Conservation (phyloP, 306 rosid genomes). For the Lagenaria siceraria region DNA sequence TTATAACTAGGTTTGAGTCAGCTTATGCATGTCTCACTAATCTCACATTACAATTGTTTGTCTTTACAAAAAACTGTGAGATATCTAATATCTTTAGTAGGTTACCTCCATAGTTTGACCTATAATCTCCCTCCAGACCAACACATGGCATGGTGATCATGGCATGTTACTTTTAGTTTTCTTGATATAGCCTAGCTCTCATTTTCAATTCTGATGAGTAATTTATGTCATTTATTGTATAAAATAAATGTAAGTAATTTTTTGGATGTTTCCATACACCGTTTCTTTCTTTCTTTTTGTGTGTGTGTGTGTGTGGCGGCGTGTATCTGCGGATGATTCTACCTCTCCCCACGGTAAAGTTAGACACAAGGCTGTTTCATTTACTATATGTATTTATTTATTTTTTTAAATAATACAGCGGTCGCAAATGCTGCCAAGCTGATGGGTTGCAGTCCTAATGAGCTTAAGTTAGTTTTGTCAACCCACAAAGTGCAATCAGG, state of each 20-base stretch:
- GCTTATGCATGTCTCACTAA: not conserved
- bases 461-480: slow-evolving; percentile 51
- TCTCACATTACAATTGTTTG: not conserved
- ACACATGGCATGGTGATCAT: not conserved
- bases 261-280: not conserved
- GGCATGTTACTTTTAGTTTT: not conserved
- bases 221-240: not conserved
- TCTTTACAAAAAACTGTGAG: not conserved
- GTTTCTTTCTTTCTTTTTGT: not conserved
- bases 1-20: not conserved
- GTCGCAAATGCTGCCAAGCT: slow-evolving; percentile 44
- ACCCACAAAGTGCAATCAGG: slow-evolving; percentile 43
- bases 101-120: not conserved
- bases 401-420: slow-evolving; percentile 36
- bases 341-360: not conserved
- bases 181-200: not conserved
- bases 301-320: not conserved
- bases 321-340: not conserved
- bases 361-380: not conserved
- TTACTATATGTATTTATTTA: not conserved
- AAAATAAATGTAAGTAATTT: not conserved
- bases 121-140: not conserved
- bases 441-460: slow-evolving; percentile 72
- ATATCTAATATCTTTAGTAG: not conserved
- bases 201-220: not conserved